Conservation (phyloP, 2,329 filamentous ascomycete species). For the Neophaeococcomyces mojaviensis region DNA sequence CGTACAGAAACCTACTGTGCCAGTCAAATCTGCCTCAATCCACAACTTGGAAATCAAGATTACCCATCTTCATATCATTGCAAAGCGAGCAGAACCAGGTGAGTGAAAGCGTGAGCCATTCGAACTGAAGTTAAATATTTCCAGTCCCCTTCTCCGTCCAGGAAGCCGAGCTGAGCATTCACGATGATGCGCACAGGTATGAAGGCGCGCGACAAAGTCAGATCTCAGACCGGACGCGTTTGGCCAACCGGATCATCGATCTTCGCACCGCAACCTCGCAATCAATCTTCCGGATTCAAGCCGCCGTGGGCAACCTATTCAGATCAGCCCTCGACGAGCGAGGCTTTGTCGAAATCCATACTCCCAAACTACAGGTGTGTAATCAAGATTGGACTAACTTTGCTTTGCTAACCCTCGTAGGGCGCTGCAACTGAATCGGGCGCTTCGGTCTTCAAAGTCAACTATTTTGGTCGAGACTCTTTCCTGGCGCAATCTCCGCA, state of each 20-base stretch:
- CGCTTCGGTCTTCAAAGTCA: constrained; percentile 81
- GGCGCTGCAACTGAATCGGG: constrained; percentile 85
- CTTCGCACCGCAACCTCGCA: constrained; percentile 80
- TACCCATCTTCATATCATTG: constrained; percentile 56
- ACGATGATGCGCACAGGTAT: constrained; percentile 47
- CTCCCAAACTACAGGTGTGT: constrained; percentile 67
- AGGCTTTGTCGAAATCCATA: constrained; percentile 88
- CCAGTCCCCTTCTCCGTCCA: constrained; percentile 60
- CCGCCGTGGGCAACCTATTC: constrained; percentile 72
- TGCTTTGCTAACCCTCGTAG: constrained; percentile 1
- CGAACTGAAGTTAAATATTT: constrained; percentile 9
- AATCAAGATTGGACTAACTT: too few relatives aligned
- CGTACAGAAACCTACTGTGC: constrained; percentile 65
- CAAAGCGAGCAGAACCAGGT: constrained; percentile 49
- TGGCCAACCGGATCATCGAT: constrained; percentile 73
- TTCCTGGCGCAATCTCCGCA: constrained; percentile 90
- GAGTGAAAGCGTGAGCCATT: neutral
- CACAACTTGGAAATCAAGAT: constrained; percentile 71
- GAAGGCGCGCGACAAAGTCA: constrained; percentile 50
- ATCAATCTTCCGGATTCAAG: constrained; percentile 79
- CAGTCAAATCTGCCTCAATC: constrained; percentile 67
- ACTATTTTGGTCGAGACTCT: constrained; percentile 81
- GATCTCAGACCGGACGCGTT: constrained; percentile 64
- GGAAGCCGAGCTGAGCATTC: constrained; percentile 57
- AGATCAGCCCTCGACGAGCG: constrained; percentile 64